Percentiles rank a stretch among this genome's conserved stretches.
phyloP scores from a whole-genome alignment of 1,139 yeast genomes.

The Meyerozyma carpophila region DNA sequence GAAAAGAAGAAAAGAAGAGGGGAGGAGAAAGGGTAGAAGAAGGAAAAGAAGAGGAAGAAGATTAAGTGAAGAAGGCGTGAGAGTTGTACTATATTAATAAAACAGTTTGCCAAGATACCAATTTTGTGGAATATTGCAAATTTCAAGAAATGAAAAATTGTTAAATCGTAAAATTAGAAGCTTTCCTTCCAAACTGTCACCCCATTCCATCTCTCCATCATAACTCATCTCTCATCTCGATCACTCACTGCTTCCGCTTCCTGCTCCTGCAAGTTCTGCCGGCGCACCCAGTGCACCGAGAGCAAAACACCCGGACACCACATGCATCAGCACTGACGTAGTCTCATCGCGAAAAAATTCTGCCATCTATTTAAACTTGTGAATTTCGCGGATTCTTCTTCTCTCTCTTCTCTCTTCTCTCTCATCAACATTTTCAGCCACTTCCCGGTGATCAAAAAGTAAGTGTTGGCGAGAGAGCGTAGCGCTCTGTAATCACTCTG shows the following conservation, averaged over 20 bases:
- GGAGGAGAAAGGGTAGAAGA: neutral
- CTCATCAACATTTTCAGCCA: conserved; percentile 9
- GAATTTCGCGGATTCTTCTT: neutral
- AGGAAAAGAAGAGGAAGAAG: too few relatives aligned
- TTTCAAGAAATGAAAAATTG: neutral
- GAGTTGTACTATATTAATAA: too few relatives aligned
- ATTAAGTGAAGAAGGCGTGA: too few relatives aligned
- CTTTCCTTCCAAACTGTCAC: neutral
- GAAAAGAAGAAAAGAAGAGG: neutral
- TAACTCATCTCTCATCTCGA: too few relatives aligned
- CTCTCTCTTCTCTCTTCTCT: conserved; percentile 8
- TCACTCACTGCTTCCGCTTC: too few relatives aligned
- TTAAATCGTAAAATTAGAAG: neutral
- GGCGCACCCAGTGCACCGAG: neutral
- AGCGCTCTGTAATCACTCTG: neutral
- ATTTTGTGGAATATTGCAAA: neutral
- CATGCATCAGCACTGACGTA: neutral
- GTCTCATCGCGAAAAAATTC: neutral
- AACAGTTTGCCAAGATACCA: too few relatives aligned
- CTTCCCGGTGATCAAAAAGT: conserved; percentile 1
- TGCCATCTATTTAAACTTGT: conserved; percentile 1
- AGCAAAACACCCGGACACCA: neutral
- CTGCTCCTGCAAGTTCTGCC: too few relatives aligned
- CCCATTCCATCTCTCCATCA: too few relatives aligned
- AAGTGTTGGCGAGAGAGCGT: conserved; percentile 2